Evolutionary conservation across 1,139 yeast genomes (phyloP).

Genomic region (Hansenula sp.): DNA sequence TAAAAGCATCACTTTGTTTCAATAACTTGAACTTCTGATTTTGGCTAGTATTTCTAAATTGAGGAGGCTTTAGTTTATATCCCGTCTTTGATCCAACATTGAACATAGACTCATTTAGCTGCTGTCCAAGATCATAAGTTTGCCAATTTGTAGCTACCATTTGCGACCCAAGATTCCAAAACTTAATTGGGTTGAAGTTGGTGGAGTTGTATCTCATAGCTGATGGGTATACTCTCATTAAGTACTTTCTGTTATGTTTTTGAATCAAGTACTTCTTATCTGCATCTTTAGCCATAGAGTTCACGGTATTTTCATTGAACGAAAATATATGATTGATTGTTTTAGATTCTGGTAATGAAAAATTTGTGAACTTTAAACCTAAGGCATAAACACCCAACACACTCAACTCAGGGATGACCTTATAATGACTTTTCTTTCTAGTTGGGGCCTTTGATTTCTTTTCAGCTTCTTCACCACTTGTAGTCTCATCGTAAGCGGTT

Average conservation of each 20-base stretch:
- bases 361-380: slow-evolving; percentile 77
- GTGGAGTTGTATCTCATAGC: slow-evolving; percentile 70
- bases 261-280: slow-evolving; percentile 49
- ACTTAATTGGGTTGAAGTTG: slow-evolving; percentile 73
- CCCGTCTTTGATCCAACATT: slow-evolving; percentile 57
- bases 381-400: slow-evolving; percentile 56
- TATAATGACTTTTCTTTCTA: slow-evolving; percentile 26
- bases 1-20: slow-evolving; percentile 14
- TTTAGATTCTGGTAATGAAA: slow-evolving; percentile 84
- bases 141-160: slow-evolving; percentile 99
- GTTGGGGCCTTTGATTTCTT: slow-evolving; percentile 13
- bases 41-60: slow-evolving; percentile 24
- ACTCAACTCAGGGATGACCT: slow-evolving; percentile 49
- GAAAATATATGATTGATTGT: slow-evolving; percentile 82
- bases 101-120: slow-evolving; percentile 84
- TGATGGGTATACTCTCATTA: slow-evolving; percentile 89
- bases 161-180: slow-evolving; percentile 85
- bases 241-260: slow-evolving; percentile 71
- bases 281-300: slow-evolving; percentile 59
- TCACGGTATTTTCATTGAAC: slow-evolving; percentile 68
- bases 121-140: slow-evolving; percentile 85
- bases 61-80: slow-evolving; percentile 69
- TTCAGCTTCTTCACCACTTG: slow-evolving; percentile 9
- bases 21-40: slow-evolving; percentile 24
- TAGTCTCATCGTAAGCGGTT: slow-evolving; percentile 19